Evolutionary conservation across 768 basidiomycete species (phyloP), one percentile per base, ranked within the genome.

Genomic region (Termitomyces eurrhizus): DNA sequence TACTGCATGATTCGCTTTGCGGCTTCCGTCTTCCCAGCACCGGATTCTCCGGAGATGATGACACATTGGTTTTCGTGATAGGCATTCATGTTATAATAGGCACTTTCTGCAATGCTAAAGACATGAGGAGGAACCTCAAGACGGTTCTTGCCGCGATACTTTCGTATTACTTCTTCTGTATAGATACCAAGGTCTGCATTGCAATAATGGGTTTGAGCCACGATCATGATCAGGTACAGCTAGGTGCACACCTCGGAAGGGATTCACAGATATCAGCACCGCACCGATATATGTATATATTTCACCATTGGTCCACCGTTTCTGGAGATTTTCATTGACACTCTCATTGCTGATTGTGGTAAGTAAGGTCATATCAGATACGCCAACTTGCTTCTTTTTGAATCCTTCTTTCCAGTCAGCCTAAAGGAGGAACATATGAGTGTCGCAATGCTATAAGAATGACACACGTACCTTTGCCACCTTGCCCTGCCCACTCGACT

Each of bases 1-100:
- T 99, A 99, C 73, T 98, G 95, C 97, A 99, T 99, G 74, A 99
- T 98, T 52, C 95, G 87, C 74, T 98, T 98, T 24, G 97, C 97
- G 3, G 97, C 97, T 74, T 98, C 97, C 3, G 97, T 99, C 81
- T 99, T 99, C 54, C 97, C 97, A 4, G 97, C 97, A 54, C 97
- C 97, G 16, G 95, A 98, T 78, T 99, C 97, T 57, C 97, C 97
- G 39, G 95, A 95, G 69, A 99, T 98, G 76, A 99, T 99, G 57
- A 99, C 96, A 72, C 96, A 98, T 77, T 99, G 97, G 70, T 98
- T 99, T 76, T 99, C 96, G 74, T 95, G 91, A 75, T 99, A 97
- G 33, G 95, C 93, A 65, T 94, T 95, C 97, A 99, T 98, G 72
- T 95, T 93, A 79, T 98, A 98, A 79, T 98, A 98, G 11, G 95